phyloP scores from a whole-genome alignment of 208 protist genomes.

The Leishmania braziliensis region DNA sequence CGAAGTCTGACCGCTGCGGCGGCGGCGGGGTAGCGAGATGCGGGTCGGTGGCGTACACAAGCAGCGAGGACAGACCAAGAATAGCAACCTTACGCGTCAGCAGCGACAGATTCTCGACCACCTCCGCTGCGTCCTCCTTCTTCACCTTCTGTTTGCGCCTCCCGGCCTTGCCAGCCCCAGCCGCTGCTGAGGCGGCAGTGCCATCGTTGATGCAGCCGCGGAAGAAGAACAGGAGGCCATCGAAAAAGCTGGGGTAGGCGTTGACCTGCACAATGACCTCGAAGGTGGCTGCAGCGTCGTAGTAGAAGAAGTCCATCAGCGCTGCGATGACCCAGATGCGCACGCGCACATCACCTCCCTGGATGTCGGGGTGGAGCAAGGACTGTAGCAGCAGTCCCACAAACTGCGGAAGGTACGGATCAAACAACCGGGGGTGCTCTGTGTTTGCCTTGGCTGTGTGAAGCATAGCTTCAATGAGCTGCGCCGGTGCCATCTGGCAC shows the following conservation, averaged over 20 bases:
- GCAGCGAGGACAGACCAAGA: slow-evolving; percentile 64
- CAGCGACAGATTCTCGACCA: slow-evolving; percentile 66
- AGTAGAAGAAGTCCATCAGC: slow-evolving; percentile 89
- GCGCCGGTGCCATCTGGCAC: slow-evolving; percentile 64
- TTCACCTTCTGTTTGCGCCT: slow-evolving; percentile 44
- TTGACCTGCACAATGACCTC: slow-evolving; percentile 46
- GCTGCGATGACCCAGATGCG: slow-evolving; percentile 83
- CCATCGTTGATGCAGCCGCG: slow-evolving; percentile 37
- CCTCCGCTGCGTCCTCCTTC: slow-evolving; percentile 56
- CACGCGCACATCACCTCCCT: slow-evolving; percentile 49
- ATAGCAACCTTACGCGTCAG: slow-evolving; percentile 82
- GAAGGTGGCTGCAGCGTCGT: slow-evolving; percentile 71
- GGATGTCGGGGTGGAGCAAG: slow-evolving; percentile 59
- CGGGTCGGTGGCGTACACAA: slow-evolving; percentile 29
- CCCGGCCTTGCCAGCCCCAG: background rate
- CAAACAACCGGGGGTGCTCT: slow-evolving; percentile 46
- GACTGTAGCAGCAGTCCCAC: slow-evolving; percentile 71
- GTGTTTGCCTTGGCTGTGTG: slow-evolving; percentile 77
- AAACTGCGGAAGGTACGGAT: slow-evolving; percentile 64
- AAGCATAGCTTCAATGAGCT: slow-evolving; percentile 87
- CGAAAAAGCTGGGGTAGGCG: slow-evolving; percentile 78
- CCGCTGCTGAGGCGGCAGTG: background rate
- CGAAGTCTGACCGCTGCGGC: slow-evolving; percentile 35
- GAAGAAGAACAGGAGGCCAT: slow-evolving; percentile 76
- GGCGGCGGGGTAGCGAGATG: slow-evolving; percentile 10